Evolutionary conservation across 2,329 filamentous ascomycete genomes (phyloP).

Genomic region (Ophiobolus disseminans): DNA sequence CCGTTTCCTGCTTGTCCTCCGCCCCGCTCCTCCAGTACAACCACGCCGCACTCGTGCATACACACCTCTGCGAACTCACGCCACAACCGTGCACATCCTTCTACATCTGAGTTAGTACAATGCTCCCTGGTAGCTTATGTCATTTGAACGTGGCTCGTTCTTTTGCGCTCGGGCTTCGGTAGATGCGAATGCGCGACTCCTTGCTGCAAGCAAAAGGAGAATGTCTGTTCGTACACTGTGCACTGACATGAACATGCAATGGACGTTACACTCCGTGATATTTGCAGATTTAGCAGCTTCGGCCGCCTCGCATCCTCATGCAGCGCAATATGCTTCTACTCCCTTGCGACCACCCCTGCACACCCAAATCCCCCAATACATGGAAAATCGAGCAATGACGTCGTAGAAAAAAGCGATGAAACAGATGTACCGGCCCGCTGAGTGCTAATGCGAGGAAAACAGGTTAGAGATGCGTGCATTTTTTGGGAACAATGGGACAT

Average conservation of each 20-base stretch:
- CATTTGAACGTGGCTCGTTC: too few species aligned
- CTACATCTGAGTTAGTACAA: not conserved
- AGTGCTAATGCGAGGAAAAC: constrained; percentile 20
- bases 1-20: too few species aligned
- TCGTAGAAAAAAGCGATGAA: constrained; percentile 6
- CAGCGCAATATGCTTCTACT: constrained; percentile 6
- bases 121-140: not conserved
- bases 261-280: constrained; percentile 9
- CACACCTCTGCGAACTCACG: not conserved
- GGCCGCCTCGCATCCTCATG: constrained; percentile 6
- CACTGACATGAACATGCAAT: constrained; percentile 8
- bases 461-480: constrained; percentile 8
- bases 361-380: not conserved
- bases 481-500: constrained; percentile 5
- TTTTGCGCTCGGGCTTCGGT: not conserved
- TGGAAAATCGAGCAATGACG: constrained; percentile 5
- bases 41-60: constrained; percentile 14
- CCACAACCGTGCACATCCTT: constrained; percentile 8
- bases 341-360: constrained; percentile 1
- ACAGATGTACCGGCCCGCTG: constrained; percentile 8
- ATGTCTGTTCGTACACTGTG: not conserved
- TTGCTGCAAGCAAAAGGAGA: constrained; percentile 5
- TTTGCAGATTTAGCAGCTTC: constrained; percentile 1
- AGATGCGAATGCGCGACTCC: not conserved
- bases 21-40: not conserved